Evolutionary conservation across 164 flowering plant species (phyloP).

Genomic region (Kingdonia uniflora): DNA sequence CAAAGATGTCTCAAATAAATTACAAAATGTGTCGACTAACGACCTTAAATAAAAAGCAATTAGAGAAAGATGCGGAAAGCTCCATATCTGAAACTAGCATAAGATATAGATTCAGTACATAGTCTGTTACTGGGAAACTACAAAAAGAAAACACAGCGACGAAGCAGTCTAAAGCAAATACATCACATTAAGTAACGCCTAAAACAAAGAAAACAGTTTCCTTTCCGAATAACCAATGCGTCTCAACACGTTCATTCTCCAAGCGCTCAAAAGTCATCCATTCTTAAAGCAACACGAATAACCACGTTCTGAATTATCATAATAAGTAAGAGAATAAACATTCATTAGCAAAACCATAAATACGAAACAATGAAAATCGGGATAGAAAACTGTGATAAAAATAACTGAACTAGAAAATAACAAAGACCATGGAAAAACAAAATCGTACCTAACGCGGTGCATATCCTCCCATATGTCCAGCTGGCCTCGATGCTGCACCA

Average conservation of each 20-base stretch:
- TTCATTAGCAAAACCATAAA: conserved; percentile 12
- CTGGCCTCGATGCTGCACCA: conserved; percentile 14
- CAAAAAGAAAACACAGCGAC: conserved; percentile 7
- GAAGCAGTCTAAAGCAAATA: conserved; percentile 12
- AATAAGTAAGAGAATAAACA: conserved; percentile 16
- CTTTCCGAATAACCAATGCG: conserved; percentile 18
- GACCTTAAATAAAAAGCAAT: no score
- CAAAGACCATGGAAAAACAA: neutral
- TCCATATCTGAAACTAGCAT: no score
- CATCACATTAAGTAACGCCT: conserved; percentile 9
- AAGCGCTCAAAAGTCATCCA: conserved; percentile 21
- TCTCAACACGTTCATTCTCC: conserved; percentile 20
- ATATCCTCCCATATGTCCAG: conserved; percentile 17
- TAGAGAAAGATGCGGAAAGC: no score
- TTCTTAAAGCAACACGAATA: conserved; percentile 30
- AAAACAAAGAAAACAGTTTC: conserved; percentile 10
- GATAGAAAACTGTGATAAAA: neutral
- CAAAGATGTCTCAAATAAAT: no score
- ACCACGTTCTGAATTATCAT: conserved; percentile 19
- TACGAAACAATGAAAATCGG: neutral
- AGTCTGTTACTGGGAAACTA: conserved; percentile 10
- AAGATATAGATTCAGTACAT: no score
- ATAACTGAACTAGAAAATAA: neutral
- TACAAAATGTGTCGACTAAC: no score
- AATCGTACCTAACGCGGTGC: conserved; percentile 19